These are phyloP conservation scores for Reutealis trisperma DNA, from an alignment of 345 rosid species.

Conservation along the genomic window DNA sequence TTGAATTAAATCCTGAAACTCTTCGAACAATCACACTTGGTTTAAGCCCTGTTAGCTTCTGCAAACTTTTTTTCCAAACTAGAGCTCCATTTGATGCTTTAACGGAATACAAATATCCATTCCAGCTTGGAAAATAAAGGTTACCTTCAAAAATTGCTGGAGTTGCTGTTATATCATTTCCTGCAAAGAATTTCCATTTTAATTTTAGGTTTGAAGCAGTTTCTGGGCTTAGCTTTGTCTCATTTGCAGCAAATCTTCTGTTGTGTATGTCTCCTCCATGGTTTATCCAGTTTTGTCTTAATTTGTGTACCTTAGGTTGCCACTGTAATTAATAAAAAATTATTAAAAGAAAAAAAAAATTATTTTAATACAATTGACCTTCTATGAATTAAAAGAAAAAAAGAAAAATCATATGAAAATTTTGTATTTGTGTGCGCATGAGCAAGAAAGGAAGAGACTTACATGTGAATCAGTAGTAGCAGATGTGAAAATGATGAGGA, in stretches of 20 bases:
- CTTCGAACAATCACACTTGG: neutral
- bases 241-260: slow-evolving; percentile 29
- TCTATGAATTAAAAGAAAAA: too few species aligned
- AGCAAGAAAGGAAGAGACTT: too few species aligned
- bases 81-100: slow-evolving; percentile 29
- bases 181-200: slow-evolving; percentile 35
- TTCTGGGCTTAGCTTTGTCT: slow-evolving; percentile 17
- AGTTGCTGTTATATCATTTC: slow-evolving; percentile 27
- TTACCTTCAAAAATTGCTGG: slow-evolving; percentile 29
- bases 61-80: slow-evolving; percentile 27
- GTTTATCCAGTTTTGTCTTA: slow-evolving; percentile 21
- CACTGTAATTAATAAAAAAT: neutral
- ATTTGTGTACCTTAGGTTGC: neutral
- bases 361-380: too few species aligned
- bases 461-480: too few species aligned
- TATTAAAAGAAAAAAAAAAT: too few species aligned
- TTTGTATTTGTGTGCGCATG: too few species aligned
- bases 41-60: slow-evolving; percentile 13
- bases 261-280: slow-evolving; percentile 37
- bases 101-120: slow-evolving; percentile 30
- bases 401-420: too few species aligned
- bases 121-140: slow-evolving; percentile 42
- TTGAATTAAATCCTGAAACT: slow-evolving; percentile 5
- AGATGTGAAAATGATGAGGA: too few species aligned
- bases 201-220: slow-evolving; percentile 20